Evolutionary conservation across 345 rosid genomes (phyloP), one percentile per base, ranked within the genome.

Genomic region (Anacardium occidentale): DNA sequence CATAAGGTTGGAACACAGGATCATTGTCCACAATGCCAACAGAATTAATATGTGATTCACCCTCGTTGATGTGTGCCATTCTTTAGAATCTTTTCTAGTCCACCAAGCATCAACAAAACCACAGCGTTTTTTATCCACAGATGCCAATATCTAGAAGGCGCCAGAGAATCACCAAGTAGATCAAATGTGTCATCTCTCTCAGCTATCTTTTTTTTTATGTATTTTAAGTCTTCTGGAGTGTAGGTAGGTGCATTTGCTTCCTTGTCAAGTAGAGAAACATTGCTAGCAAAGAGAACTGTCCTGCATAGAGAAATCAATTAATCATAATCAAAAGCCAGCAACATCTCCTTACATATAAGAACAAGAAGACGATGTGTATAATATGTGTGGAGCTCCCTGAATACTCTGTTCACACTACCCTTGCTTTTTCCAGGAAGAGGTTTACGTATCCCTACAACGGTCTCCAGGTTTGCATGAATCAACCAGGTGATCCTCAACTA

Each of bases 391-490:
- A 69, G 63, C 48, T 80, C 92, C 99, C 99, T 92, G 80, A 95
- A 95, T 37, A 95, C 97, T 77, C 99, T 98, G 75, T 92, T 95
- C 11, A 95, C 97, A 76, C 98, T 83, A 67, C 99, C 99, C 90
- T 92, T 91, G 82, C 81, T 91, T 77, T 83, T 95, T 26, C 99
- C 99, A 47, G 99, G 90, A 79, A 95, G 89, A 69, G 99, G 98
- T 83, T 95, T 95, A 76, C 92, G 92, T 75, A 90, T 79, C 7
- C 99, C 99, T 1, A 89, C 93, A 75, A 92, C 80, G 89, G 79
- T 95, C 99, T 77, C 99, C 99, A 61, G 98, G 99, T 79, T 95
- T 95, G 79, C 99, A 95, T 56, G 91, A 87, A 78, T 95, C 99
- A 79, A 95, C 98, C 77, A 95, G 77, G 78, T 95, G 97, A 76